These are phyloP conservation scores for Aspergillus sergii DNA, from an alignment of 2,329 filamentous ascomycete species.

Conservation along the genomic window DNA sequence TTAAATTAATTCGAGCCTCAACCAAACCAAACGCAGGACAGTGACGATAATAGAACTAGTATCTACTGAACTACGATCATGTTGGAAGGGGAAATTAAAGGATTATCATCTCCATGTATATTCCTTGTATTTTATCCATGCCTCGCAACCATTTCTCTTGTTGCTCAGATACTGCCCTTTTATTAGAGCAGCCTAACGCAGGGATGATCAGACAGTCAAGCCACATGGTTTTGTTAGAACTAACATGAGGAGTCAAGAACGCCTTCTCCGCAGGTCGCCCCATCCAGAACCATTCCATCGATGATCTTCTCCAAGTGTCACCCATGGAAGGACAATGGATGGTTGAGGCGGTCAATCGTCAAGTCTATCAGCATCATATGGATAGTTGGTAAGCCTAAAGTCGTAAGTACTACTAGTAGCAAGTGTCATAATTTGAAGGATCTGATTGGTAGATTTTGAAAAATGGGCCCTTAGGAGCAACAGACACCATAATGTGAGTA, in stretches of 20 bases:
- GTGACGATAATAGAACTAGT: neutral
- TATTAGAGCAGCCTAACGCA: neutral
- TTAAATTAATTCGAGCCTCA: neutral
- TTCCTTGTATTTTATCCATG: neutral
- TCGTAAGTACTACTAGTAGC: neutral
- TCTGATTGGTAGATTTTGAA: neutral
- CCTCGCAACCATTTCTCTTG: constrained; percentile 2
- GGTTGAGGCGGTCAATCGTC: neutral
- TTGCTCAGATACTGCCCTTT: neutral
- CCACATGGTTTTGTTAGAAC: constrained; percentile 1
- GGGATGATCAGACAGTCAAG: neutral
- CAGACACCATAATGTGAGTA: neutral
- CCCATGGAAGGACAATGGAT: constrained; percentile 1
- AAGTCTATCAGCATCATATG: neutral
- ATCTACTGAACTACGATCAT: neutral
- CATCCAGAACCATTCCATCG: constrained; percentile 6
- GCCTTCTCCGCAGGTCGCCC: neutral
- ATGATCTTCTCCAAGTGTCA: constrained; percentile 4
- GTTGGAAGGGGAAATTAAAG: neutral
- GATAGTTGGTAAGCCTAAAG: neutral
- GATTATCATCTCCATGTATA: neutral
- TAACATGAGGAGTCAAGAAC: neutral
- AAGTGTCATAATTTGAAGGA: neutral
- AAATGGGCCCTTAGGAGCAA: neutral
- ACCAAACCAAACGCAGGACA: neutral